Percentiles rank a stretch among this genome's conserved stretches.
Evolutionary conservation across 257 asterid genomes (phyloP).

Genomic region (Vinca minor): DNA sequence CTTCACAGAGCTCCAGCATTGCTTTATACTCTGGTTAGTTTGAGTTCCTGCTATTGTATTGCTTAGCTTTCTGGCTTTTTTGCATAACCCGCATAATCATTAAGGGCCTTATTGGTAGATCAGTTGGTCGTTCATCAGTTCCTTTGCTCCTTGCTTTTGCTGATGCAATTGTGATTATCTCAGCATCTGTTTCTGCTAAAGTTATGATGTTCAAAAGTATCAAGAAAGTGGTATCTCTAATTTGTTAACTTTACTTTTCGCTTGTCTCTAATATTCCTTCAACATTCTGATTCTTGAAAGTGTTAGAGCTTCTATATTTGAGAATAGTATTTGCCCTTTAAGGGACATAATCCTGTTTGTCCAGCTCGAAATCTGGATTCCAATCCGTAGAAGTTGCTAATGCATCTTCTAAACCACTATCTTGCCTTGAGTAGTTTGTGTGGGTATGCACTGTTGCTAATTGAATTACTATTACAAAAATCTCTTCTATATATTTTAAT

Average conservation of each 20-base stretch:
- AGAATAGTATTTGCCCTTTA: no score
- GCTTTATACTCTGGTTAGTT: conserved; percentile 86
- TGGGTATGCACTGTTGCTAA: neutral
- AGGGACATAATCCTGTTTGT: no score
- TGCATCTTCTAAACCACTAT: neutral
- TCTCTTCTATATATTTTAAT: conserved; percentile 1
- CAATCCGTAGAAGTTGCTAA: no score
- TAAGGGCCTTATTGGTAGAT: neutral
- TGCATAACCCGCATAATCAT: neutral
- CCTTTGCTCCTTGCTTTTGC: no score
- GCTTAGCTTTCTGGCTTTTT: conserved; percentile 5
- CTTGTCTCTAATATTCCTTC: neutral
- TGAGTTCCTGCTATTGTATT: conserved; percentile 14
- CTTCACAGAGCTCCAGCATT: conserved; percentile 74
- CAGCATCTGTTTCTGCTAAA: neutral
- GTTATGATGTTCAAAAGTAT: neutral
- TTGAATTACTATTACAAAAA: neutral
- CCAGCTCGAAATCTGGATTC: no score
- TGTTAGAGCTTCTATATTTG: neutral
- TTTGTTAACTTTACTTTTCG: neutral
- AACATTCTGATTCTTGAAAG: neutral
- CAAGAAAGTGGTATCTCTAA: neutral
- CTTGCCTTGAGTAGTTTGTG: neutral
- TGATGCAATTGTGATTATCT: neutral
- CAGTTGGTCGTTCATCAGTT: neutral